phyloP scores from a whole-genome alignment of 176 grass and related monocot species.

The Zizania latifolia region DNA sequence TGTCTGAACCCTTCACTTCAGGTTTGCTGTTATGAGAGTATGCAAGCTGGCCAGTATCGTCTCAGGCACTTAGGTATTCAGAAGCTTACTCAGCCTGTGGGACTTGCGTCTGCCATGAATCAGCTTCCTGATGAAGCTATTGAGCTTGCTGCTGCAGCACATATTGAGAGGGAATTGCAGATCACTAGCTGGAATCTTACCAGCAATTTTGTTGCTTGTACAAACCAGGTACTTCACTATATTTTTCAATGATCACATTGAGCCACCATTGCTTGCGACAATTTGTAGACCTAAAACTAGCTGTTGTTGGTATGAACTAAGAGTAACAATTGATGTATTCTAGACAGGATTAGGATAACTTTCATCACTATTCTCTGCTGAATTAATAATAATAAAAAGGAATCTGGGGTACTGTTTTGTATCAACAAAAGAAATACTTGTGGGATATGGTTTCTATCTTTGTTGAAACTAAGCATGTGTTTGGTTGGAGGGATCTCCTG shows the following conservation, averaged over 20 bases:
- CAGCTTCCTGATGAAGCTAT: slow-evolving; percentile 92
- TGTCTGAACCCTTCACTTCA: slow-evolving; percentile 22
- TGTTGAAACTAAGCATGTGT: background rate
- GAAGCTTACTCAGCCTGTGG: slow-evolving; percentile 59
- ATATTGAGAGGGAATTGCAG: slow-evolving; percentile 94
- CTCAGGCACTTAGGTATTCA: slow-evolving; percentile 80
- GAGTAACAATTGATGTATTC: slow-evolving; percentile 2
- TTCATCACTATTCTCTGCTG: background rate
- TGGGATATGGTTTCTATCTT: background rate
- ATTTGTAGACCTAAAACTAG: slow-evolving; percentile 5
- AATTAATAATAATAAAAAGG: background rate
- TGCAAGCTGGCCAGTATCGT: slow-evolving; percentile 83
- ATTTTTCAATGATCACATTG: background rate
- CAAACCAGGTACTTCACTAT: slow-evolving; percentile 60
- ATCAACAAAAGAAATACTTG: background rate
- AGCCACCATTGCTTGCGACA: background rate
- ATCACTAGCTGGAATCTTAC: slow-evolving; percentile 94
- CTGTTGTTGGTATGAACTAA: background rate
- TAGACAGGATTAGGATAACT: background rate
- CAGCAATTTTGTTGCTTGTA: slow-evolving; percentile 91
- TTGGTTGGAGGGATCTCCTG: too few species aligned
- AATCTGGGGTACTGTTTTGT: background rate
- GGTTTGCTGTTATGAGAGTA: slow-evolving; percentile 96
- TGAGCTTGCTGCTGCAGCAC: slow-evolving; percentile 79
- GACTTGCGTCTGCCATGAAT: slow-evolving; percentile 85